Evolutionary conservation across 345 rosid species (phyloP), one percentile per base, ranked within the genome.

Genomic region (Brassica nigra): DNA sequence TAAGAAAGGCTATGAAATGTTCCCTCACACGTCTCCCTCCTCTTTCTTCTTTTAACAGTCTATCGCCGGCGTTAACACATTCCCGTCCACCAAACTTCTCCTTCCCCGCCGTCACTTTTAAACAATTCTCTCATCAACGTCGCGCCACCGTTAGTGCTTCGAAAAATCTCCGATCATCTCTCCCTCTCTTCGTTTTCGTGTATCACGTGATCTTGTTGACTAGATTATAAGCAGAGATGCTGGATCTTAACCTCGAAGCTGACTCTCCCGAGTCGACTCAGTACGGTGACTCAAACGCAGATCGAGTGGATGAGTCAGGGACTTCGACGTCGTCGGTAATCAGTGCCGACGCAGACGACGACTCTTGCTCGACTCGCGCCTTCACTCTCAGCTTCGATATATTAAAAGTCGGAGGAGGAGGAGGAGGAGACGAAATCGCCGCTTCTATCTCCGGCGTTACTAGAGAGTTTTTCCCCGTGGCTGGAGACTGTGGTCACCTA

Each of bases 251-350:
- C 68, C 89, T 92, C 30, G 85, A 84, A 76, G 90, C 78, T 75
- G 86, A 77, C 36, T 90, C 88, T 66, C 80, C 79, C 80, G 93
- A 86, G 84, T 87, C 89, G 81, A 75, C 86, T 86, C 92, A 83
- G 66, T 79, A 83, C 71, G 85, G 83, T 16, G 81, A 80, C 82
- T 86, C 86, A 14, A 31, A 82, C 70, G 8, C 36, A 66, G 83
- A 82, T 77, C 86, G 79, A 42, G 49, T 42, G 49, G 49, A 42
- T 10, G 49, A 42, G 66, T 89, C 97, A 14, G 97, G 87, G 36
- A 92, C 97, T 31, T 92, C 97, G 18, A 90, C 88, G 80, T 94
- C 98, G 11, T 92, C 97, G 0, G 75, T 92, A 70, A 91, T 91
- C 79, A 95, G 88, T 89, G 95, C 89, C 3, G 94, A 92, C 65